These are phyloP conservation scores for Ramularia endophylla DNA, from an alignment of 2,329 filamentous ascomycete genomes.

Conservation along the genomic window DNA sequence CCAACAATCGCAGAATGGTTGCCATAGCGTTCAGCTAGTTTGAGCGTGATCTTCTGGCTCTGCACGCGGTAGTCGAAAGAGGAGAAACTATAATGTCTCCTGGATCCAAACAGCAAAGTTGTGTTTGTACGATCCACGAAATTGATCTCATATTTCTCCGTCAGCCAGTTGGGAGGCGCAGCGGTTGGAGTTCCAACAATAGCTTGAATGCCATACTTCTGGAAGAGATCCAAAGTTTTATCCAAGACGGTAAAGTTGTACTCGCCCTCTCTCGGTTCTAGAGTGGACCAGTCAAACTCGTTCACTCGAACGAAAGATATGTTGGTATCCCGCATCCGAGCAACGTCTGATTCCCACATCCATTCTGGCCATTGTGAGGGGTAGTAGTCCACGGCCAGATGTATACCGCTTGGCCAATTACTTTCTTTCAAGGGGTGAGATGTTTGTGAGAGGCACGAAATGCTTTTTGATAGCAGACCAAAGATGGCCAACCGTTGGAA, in stretches of 20 bases:
- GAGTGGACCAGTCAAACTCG: slow-evolving; percentile 21
- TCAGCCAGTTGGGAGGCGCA: slow-evolving; percentile 22
- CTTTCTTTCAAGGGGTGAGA: no score
- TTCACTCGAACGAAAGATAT: slow-evolving; percentile 20
- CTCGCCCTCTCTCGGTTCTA: slow-evolving; percentile 19
- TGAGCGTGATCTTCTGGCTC: slow-evolving; percentile 19
- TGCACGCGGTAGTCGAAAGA: slow-evolving; percentile 21
- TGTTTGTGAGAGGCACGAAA: no score
- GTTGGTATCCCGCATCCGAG: slow-evolving; percentile 18
- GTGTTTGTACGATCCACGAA: slow-evolving; percentile 21
- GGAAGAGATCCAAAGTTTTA: slow-evolving; percentile 15
- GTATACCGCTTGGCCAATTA: no score
- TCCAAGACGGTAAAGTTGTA: slow-evolving; percentile 24
- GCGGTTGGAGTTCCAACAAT: slow-evolving; percentile 22
- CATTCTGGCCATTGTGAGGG: slow-evolving; percentile 24
- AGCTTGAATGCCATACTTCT: slow-evolving; percentile 18
- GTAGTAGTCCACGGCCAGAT: slow-evolving; percentile 22
- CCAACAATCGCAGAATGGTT: slow-evolving; percentile 16
- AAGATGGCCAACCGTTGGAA: no score
- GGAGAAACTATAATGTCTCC: slow-evolving; percentile 21
- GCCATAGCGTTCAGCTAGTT: slow-evolving; percentile 21
- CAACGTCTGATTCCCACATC: slow-evolving; percentile 22
- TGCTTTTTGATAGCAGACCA: no score
- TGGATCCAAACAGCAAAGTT: slow-evolving; percentile 19
- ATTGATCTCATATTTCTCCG: slow-evolving; percentile 18